A percentile compares a stretch with the other conserved stretches of the same genome.
Conservation (phyloP, 345 rosid genomes). For the Eucalyptus victrix region DNA sequence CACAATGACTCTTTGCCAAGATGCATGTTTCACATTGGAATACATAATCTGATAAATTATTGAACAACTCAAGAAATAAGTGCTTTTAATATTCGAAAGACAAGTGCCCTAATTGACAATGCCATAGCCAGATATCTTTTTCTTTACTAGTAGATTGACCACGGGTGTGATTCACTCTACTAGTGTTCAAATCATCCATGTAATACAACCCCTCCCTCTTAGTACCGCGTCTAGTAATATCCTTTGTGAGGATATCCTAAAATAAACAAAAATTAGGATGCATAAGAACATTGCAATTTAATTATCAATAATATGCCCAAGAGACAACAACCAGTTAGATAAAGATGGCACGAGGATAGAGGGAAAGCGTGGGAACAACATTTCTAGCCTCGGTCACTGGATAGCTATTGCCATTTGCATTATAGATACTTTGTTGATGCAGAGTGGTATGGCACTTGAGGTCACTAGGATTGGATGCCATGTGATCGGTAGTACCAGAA, state of each 20-base stretch:
- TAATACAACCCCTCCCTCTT: background rate
- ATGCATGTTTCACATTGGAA: background rate
- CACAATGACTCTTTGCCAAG: background rate
- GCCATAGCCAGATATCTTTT: background rate
- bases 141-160: background rate
- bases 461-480: background rate
- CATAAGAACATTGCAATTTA: background rate
- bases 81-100: background rate
- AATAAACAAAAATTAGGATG: background rate
- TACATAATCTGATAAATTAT: background rate
- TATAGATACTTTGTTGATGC: background rate
- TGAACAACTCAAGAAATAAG: background rate
- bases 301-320: background rate
- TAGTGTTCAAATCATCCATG: background rate
- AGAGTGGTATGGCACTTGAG: background rate
- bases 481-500: background rate
- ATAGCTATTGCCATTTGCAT: background rate
- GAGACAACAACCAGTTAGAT: background rate
- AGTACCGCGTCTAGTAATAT: background rate
- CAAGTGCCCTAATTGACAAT: background rate
- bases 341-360: background rate
- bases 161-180: fast-evolving
- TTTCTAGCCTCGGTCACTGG: background rate
- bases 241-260: background rate
- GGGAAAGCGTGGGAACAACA: background rate